These are phyloP conservation scores for Trematosphaeria pertusa DNA, from an alignment of 2,329 filamentous ascomycete species.

Conservation along the genomic window DNA sequence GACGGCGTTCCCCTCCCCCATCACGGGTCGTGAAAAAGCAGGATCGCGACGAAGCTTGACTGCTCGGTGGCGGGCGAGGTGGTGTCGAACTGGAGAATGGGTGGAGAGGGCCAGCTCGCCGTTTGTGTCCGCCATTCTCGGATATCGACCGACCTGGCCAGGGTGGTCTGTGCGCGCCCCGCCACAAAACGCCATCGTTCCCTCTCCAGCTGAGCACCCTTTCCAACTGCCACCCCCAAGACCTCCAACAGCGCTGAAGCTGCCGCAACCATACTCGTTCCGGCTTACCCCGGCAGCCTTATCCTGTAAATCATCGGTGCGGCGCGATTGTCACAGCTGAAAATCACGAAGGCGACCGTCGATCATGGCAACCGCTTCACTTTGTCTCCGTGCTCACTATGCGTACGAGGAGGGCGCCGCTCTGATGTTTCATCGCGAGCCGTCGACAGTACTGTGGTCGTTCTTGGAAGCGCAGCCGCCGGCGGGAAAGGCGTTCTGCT, in stretches of 20 bases:
- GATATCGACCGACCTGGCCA: constrained; percentile 28
- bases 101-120: constrained; percentile 16
- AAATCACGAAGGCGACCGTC: constrained; percentile 33
- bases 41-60: constrained; percentile 10
- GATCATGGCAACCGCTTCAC: constrained; percentile 35
- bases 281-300: constrained; percentile 39
- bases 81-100: constrained; percentile 5
- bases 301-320: constrained; percentile 38
- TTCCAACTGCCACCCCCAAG: constrained; percentile 27
- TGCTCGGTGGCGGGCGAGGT: constrained; percentile 5
- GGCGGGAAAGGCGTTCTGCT: constrained; percentile 6
- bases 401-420: neutral
- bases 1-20: constrained; percentile 13
- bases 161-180: constrained; percentile 20
- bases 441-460: constrained; percentile 2
- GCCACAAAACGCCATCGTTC: constrained; percentile 44
- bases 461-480: constrained; percentile 7
- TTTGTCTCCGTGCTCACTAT: constrained; percentile 21
- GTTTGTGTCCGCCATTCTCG: constrained; percentile 13
- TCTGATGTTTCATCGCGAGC: constrained; percentile 24
- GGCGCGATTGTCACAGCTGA: constrained; percentile 45
- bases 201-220: constrained; percentile 40
- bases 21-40: constrained; percentile 17
- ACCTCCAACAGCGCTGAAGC: constrained; percentile 23
- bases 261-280: constrained; percentile 18